Conservation (phyloP, 257 asterid species). For the Ehretia macrophylla region DNA sequence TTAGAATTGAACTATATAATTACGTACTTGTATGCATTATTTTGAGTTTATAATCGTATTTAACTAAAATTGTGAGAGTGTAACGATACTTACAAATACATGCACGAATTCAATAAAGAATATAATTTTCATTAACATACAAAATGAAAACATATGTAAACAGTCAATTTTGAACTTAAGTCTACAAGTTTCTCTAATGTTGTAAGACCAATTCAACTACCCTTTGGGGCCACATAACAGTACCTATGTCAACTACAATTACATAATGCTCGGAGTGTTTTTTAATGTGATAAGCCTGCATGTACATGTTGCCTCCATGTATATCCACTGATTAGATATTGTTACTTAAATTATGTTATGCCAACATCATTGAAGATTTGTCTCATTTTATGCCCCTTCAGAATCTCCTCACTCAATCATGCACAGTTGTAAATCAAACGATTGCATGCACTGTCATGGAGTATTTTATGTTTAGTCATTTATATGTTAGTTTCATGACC, state of each 20-base stretch:
- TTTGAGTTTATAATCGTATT: too few species aligned
- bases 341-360: neutral
- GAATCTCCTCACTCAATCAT: neutral
- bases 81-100: too few species aligned
- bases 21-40: too few species aligned
- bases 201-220: too few species aligned
- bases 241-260: slow-evolving; percentile 16
- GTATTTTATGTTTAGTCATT: too few species aligned
- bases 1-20: too few species aligned
- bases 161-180: too few species aligned
- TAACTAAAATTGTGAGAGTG: too few species aligned
- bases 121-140: too few species aligned
- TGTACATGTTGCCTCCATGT: slow-evolving; percentile 6
- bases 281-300: slow-evolving; percentile 6
- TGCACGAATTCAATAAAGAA: too few species aligned
- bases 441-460: neutral
- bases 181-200: too few species aligned
- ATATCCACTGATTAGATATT: neutral
- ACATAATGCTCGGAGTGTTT: neutral
- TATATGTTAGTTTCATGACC: neutral
- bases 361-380: neutral
- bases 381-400: neutral
- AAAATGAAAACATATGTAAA: too few species aligned
- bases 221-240: neutral
- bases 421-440: neutral